These are phyloP conservation scores for Trichoderma atrobrunneum DNA, from an alignment of 2,329 filamentous ascomycete genomes.

Conservation along the genomic window DNA sequence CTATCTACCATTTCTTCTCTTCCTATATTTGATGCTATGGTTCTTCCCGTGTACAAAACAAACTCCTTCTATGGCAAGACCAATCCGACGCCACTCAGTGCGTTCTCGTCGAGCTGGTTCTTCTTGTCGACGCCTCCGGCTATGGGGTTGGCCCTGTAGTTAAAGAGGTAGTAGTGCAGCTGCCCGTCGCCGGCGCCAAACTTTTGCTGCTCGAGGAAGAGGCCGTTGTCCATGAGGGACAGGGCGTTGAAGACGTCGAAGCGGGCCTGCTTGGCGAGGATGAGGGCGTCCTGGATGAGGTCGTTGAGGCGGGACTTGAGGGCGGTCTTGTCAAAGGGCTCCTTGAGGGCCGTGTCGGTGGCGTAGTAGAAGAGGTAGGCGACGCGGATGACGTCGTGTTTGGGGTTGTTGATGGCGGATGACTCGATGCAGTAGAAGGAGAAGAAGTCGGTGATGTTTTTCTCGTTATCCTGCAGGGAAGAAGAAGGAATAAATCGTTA, in stretches of 20 bases:
- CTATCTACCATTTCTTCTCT: background rate
- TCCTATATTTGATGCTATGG: background rate
- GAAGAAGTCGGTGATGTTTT: constrained; percentile 92
- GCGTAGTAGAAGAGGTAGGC: constrained; percentile 99
- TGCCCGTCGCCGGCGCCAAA: constrained; percentile 94
- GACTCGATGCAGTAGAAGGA: constrained; percentile 96
- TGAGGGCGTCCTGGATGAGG: constrained; percentile 79
- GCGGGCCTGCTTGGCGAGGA: constrained; percentile 76
- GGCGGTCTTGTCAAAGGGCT: constrained; percentile 51
- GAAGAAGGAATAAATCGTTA: background rate
- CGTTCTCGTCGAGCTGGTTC: constrained; percentile 73
- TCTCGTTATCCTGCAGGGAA: constrained; percentile 40
- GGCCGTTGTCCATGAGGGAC: constrained; percentile 86
- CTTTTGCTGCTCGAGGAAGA: constrained; percentile 91
- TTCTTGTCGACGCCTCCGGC: constrained; percentile 77
- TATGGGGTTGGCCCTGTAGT: constrained; percentile 87
- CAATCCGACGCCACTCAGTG: constrained; percentile 82
- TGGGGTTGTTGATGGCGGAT: constrained; percentile 78
- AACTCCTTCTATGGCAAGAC: constrained; percentile 60
- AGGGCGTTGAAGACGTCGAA: constrained; percentile 98
- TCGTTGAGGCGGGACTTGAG: constrained; percentile 78
- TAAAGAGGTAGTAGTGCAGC: constrained; percentile 96
- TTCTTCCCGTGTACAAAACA: background rate
- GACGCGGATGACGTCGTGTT: constrained; percentile 76
- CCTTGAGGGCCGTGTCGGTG: constrained; percentile 69